A percentile compares a stretch with the other conserved stretches of the same genome.
These are phyloP conservation scores for Alternaria viburni DNA, from an alignment of 2,329 filamentous ascomycete species.

Conservation along the genomic window DNA sequence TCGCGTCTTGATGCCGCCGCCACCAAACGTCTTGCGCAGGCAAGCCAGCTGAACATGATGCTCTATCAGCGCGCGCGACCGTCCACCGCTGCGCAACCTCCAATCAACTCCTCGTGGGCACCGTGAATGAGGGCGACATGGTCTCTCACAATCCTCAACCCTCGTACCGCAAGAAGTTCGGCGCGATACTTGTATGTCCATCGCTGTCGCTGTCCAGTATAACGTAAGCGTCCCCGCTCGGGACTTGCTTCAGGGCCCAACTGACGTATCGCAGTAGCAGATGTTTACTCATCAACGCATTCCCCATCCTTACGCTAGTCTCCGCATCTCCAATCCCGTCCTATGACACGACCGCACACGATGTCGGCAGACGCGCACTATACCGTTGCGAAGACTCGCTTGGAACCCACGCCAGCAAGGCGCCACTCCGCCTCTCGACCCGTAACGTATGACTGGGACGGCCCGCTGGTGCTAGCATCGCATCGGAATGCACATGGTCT, in stretches of 20 bases:
- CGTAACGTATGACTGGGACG: not conserved
- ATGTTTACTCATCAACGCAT: not conserved
- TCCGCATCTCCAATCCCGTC: too few relatives aligned
- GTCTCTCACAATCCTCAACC: not conserved
- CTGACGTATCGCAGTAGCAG: not conserved
- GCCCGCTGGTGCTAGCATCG: not conserved
- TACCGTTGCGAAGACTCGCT: not conserved
- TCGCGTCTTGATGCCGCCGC: not conserved
- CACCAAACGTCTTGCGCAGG: accelerated
- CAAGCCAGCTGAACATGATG: not conserved
- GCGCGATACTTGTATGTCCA: not conserved
- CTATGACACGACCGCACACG: not conserved
- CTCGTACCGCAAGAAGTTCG: accelerated
- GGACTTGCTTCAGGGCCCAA: not conserved
- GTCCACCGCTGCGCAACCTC: not conserved
- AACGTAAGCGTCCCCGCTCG: not conserved
- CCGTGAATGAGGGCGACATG: not conserved
- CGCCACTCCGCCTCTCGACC: not conserved
- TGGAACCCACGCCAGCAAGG: not conserved
- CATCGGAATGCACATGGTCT: not conserved
- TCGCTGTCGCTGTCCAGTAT: not conserved
- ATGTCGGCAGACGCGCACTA: not conserved
- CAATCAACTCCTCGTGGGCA: not conserved
- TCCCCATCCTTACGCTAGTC: not conserved
- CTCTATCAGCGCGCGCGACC: not conserved